A percentile compares a stretch with the other conserved stretches of the same genome.
These are phyloP conservation scores for Aspergillus kassunensis DNA, from an alignment of 495 filamentous ascomycete species.

Conservation along the genomic window DNA sequence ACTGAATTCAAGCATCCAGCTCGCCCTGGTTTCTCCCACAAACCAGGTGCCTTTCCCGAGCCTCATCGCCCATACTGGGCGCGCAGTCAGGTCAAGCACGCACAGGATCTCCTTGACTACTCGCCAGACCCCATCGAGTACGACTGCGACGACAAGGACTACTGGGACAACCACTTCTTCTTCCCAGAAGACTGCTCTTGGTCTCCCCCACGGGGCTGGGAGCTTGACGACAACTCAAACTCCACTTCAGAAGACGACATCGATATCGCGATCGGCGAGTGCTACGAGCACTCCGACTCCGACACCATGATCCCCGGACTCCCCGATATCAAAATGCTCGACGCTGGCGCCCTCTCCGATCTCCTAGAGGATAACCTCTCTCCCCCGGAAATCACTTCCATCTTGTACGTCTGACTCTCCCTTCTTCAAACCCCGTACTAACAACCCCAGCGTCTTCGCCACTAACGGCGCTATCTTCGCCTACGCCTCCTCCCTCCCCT, in stretches of 20 bases:
- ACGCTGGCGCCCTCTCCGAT: conserved; percentile 45
- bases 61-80: conserved; percentile 40
- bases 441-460: conserved; percentile 29
- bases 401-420: conserved; percentile 28
- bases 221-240: conserved; percentile 19
- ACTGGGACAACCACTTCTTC: conserved; percentile 45
- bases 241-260: conserved; percentile 13
- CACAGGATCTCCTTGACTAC: conserved; percentile 38
- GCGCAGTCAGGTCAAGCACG: conserved; percentile 34
- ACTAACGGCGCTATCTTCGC: conserved; percentile 48
- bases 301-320: conserved; percentile 45
- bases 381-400: conserved; percentile 46
- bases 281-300: conserved; percentile 11
- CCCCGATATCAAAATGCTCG: conserved; percentile 47
- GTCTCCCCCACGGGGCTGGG: conserved; percentile 35
- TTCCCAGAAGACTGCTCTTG: conserved; percentile 47
- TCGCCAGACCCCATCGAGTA: conserved; percentile 45
- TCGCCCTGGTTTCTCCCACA: conserved; percentile 12
- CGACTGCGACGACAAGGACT: conserved; percentile 46
- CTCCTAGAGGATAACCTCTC: conserved; percentile 46
- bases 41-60: conserved; percentile 12
- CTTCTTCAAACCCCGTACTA: not conserved
- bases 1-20: conserved; percentile 26
- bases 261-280: conserved; percentile 10
- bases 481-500: conserved; percentile 39